Conservation (phyloP, 73 alveolate species). For the Paramecium pentaurelia region DNA sequence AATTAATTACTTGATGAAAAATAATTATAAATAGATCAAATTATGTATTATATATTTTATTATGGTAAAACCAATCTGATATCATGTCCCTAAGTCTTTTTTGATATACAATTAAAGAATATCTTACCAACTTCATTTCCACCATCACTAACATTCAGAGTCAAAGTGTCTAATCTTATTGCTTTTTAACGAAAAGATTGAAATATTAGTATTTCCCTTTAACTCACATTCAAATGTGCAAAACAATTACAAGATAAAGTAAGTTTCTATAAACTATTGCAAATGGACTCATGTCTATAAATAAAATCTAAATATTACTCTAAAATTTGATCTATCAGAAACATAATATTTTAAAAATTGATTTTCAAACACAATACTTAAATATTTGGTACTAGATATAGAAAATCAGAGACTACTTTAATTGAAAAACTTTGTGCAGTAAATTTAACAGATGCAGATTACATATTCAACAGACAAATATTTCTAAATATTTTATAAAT, state of each 20-base stretch:
- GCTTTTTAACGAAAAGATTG: background rate
- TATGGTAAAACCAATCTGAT: background rate
- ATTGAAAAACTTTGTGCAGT: background rate
- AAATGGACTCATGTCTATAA: background rate
- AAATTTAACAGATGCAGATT: background rate
- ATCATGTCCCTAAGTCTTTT: background rate
- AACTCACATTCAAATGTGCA: background rate
- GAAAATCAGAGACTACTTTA: background rate
- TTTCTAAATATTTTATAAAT: background rate
- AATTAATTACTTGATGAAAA: background rate
- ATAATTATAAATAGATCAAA: background rate
- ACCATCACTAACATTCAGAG: background rate
- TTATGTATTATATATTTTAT: background rate
- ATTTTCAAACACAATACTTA: background rate
- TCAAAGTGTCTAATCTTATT: background rate
- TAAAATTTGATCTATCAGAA: background rate
- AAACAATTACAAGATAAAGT: background rate
- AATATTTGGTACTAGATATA: background rate
- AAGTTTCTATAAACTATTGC: background rate
- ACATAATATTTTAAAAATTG: background rate
- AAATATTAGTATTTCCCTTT: background rate
- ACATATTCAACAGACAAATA: background rate
- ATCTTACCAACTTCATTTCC: background rate
- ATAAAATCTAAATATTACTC: background rate
- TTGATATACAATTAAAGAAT: background rate